Base-by-base conservation (phyloP, 2,329 filamentous ascomycete species). In the Colletotrichum sublineola region DNA sequence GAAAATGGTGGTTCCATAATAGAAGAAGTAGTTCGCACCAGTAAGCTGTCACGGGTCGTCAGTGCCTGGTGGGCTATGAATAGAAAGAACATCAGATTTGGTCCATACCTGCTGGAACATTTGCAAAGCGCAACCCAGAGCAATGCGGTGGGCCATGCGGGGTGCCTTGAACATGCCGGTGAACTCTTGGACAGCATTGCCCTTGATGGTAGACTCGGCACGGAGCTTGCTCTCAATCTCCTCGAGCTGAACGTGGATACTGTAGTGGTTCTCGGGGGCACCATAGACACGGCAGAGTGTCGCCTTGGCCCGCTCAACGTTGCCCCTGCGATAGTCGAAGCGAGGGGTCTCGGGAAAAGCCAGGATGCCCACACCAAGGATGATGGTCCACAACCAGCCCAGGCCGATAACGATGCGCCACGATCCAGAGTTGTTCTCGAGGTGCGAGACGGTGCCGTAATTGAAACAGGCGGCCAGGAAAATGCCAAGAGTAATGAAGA, bases 401-500 rank as follows among this genome's bases (percentile, higher is more conserved):
- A 89, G 78, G 3, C 85, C 86, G 58, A 89, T 84, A 58, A 91
- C 86, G 63, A 92, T 86, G 55, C 90, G 85, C 91, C 91, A 93
- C 36, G 86, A 85, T 0, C 83, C 85, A 0, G 88, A 85, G 77
- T 81, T 85, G 53, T 79, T 9, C 15, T 76, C 77, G 5, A 81
- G 81, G 74, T 90, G 84, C 1, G 78, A 78, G 36, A 83, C 81
- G 0, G 91, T 93, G 44, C 89, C 90, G 70, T 58, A 68, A 79
- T 93, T 93, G 82, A 90, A 86, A 77, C 85, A 85, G 5, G 88
- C 86, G 14, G 87, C 86, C 3, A 86, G 81, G 80, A 87, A 90
- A 76, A 93, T 93, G 36, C 92, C 92, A 57, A 93, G 81, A 0
- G 91, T 93, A 80, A 94, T 92, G 81, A 93, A 91, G 4, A 94